phyloP scores from a whole-genome alignment of 1,139 yeast genomes.

The Diutina siamensis region DNA sequence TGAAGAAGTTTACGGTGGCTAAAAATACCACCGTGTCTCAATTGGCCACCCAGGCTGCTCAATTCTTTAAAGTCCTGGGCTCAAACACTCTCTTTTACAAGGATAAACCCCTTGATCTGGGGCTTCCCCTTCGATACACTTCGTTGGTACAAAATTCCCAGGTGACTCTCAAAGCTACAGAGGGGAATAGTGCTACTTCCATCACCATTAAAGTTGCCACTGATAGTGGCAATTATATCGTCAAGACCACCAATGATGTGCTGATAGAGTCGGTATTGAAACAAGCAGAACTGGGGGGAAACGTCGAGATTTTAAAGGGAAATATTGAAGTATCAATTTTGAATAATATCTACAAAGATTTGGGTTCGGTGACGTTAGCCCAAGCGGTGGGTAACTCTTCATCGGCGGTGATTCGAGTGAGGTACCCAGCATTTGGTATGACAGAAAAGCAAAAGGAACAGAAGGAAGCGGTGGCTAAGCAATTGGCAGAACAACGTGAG shows the following conservation, averaged over 20 bases:
- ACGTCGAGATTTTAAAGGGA: not conserved
- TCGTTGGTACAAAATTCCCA: not conserved
- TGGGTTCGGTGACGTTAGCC: not conserved
- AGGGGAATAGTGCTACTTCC: not conserved
- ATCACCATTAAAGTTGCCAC: not conserved
- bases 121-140: not conserved
- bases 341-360: not conserved
- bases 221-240: not conserved
- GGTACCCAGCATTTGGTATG: not conserved
- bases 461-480: not conserved
- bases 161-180: not conserved
- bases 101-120: not conserved
- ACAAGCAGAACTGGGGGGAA: no score
- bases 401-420: not conserved
- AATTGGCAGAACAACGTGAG: not conserved
- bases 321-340: not conserved
- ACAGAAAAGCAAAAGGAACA: not conserved
- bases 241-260: not conserved
- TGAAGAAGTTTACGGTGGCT: not conserved
- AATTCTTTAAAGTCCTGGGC: not conserved
- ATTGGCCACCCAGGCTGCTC: slow-evolving; percentile 1
- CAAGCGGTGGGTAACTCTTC: not conserved
- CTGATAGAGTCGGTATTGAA: not conserved
- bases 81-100: not conserved
- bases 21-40: not conserved